Conservation (phyloP, 495 filamentous ascomycete species). For the Aspergillus leporis region DNA sequence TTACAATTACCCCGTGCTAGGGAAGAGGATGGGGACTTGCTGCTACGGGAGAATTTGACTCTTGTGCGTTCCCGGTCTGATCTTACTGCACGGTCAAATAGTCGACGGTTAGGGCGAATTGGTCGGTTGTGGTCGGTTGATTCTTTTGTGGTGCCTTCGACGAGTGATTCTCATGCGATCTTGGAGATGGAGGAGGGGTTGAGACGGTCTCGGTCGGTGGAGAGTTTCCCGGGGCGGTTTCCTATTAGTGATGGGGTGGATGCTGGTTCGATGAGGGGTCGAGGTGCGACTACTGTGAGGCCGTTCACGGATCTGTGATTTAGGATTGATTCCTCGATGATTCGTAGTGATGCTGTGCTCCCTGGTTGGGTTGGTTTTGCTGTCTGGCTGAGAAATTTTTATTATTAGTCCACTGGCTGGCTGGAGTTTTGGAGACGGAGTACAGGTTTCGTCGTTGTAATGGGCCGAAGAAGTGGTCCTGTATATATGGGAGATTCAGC, state of each 20-base stretch:
- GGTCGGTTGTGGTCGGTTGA: conserved; percentile 16
- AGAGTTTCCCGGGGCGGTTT: conserved; percentile 39
- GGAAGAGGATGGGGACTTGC: not conserved
- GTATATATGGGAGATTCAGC: not conserved
- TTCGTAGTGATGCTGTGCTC: not conserved
- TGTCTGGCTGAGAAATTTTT: not conserved
- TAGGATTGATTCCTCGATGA: conserved; percentile 1
- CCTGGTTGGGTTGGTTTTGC: not conserved
- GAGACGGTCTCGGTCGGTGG: conserved; percentile 22
- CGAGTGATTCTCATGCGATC: not conserved
- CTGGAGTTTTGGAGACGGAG: not conserved
- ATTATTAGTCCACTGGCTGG: not conserved
- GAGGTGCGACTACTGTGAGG: conserved; percentile 31
- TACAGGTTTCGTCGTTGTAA: not conserved
- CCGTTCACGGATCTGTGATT: conserved; percentile 33
- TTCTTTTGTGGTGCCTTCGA: conserved; percentile 5
- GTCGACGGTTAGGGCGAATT: conserved; percentile 11
- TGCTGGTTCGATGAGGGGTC: conserved; percentile 26
- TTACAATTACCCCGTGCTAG: not conserved
- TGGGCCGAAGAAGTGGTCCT: not conserved
- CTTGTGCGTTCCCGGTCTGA: too few species aligned
- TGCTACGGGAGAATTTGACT: too few species aligned
- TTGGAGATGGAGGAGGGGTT: conserved; percentile 15
- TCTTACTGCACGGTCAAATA: not conserved
- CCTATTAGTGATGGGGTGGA: conserved; percentile 37